Evolutionary conservation across 2,329 filamentous ascomycete species (phyloP).

Genomic region (Cercospora zeina): DNA sequence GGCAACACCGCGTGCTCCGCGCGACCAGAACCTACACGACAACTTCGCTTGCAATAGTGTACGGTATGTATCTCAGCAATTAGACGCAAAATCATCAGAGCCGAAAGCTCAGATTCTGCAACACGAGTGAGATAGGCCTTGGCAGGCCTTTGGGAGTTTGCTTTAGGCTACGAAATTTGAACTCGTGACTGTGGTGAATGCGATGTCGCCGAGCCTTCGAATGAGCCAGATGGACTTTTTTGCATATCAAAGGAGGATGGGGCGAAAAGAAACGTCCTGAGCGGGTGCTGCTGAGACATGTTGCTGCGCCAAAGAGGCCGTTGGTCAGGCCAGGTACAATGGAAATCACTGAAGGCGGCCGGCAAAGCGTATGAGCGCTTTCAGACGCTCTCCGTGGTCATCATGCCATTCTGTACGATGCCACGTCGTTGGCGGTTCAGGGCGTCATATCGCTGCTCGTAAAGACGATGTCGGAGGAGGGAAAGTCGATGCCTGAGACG

Average conservation of each 20-base stretch:
- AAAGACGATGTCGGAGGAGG: slow-evolving; percentile 3
- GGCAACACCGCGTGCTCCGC: background rate
- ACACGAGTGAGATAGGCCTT: slow-evolving; percentile 87
- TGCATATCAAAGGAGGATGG: no score
- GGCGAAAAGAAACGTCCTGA: background rate
- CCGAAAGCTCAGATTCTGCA: slow-evolving; percentile 74
- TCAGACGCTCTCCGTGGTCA: background rate
- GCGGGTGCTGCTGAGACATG: background rate
- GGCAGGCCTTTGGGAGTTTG: slow-evolving; percentile 73
- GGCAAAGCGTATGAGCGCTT: background rate
- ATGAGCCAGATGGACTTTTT: slow-evolving; percentile 61
- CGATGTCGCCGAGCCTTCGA: slow-evolving; percentile 82
- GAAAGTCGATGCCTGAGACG: background rate
- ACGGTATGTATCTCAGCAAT: slow-evolving; percentile 45
- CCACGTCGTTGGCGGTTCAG: background rate
- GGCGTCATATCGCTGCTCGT: background rate
- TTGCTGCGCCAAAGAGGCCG: slow-evolving; percentile 2
- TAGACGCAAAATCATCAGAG: slow-evolving; percentile 87
- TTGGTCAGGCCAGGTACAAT: background rate
- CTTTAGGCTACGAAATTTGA: slow-evolving; percentile 82
- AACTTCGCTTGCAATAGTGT: background rate
- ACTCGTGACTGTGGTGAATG: slow-evolving; percentile 72
- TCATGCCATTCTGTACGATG: background rate
- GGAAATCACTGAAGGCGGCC: background rate
- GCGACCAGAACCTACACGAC: background rate